Percentiles rank a stretch among this genome's conserved stretches.
These are phyloP conservation scores for Pulveroboletus sp. DNA, from an alignment of 768 basidiomycete genomes.

Conservation along the genomic window DNA sequence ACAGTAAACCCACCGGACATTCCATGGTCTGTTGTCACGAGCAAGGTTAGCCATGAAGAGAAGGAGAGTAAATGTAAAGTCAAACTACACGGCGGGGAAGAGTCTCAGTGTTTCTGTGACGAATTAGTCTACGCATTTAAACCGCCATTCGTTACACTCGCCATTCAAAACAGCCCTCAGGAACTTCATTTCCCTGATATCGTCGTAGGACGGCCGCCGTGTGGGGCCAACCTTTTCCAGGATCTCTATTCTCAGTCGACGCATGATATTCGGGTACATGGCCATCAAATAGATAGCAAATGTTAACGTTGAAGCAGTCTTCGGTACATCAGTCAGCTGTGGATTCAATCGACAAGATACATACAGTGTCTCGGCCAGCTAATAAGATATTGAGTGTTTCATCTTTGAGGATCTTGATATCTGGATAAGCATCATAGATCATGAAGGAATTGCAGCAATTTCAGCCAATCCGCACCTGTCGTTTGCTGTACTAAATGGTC, in stretches of 20 bases:
- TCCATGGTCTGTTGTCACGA: conserved; percentile 27
- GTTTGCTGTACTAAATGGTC: conserved; percentile 40
- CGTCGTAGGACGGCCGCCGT: conserved; percentile 37
- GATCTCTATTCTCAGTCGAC: conserved; percentile 42
- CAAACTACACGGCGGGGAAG: conserved; percentile 31
- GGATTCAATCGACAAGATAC: background rate
- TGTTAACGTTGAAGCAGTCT: conserved; percentile 45
- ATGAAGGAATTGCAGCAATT: background rate
- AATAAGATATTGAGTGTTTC: conserved; percentile 43
- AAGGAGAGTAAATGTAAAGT: background rate
- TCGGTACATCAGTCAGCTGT: background rate
- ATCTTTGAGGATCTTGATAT: conserved; percentile 35
- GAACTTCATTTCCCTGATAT: conserved; percentile 42
- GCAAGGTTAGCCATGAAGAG: background rate
- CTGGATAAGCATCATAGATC: conserved; percentile 8
- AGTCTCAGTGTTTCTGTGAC: conserved; percentile 31
- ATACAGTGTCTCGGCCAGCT: conserved; percentile 42
- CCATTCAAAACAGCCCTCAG: conserved; percentile 44
- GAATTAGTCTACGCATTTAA: background rate
- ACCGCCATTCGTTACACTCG: conserved; percentile 8
- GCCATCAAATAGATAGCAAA: conserved; percentile 45
- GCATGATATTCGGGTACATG: conserved; percentile 40
- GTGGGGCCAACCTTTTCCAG: conserved; percentile 34
- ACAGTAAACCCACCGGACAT: conserved; percentile 25
- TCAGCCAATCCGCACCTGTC: conserved; percentile 24